Conservation (phyloP, 441 rosid species). For the Kokia cookei region DNA sequence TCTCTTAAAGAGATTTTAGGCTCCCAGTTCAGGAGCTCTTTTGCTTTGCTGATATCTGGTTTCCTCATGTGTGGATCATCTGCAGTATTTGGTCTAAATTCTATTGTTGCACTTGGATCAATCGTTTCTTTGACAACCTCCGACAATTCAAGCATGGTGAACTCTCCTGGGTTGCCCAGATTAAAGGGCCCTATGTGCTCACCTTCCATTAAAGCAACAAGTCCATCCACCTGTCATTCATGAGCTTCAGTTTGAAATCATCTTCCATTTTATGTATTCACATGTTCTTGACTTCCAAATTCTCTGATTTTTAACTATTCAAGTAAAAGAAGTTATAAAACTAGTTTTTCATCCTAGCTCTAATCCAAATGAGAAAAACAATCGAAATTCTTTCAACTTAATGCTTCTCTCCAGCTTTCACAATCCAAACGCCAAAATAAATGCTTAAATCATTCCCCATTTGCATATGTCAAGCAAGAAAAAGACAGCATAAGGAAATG, state of each 20-base stretch:
- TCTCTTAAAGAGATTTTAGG: slow-evolving; percentile 78
- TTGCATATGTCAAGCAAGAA: background rate
- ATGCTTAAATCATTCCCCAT: background rate
- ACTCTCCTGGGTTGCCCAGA: slow-evolving; percentile 97
- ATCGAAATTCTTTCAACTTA: background rate
- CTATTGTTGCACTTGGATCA: slow-evolving; percentile 90
- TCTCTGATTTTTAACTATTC: background rate
- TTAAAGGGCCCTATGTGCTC: slow-evolving; percentile 97
- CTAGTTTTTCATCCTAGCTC: background rate
- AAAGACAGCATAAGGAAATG: background rate
- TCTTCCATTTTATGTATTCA: background rate
- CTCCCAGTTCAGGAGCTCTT: slow-evolving; percentile 85
- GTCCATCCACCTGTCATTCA: slow-evolving; percentile 73
- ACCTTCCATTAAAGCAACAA: slow-evolving; percentile 85
- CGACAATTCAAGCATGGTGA: slow-evolving; percentile 97
- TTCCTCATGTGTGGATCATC: slow-evolving; percentile 97
- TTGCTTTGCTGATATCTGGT: slow-evolving; percentile 92
- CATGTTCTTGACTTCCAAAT: background rate
- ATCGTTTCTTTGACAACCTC: slow-evolving; percentile 95
- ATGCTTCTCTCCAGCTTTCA: background rate
- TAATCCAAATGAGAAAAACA: background rate
- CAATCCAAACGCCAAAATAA: background rate
- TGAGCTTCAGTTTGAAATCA: background rate
- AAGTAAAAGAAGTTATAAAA: background rate
- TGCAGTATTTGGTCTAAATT: slow-evolving; percentile 81